Percentiles rank a stretch among this genome's conserved stretches.
Conservation (phyloP, 768 basidiomycete species). For the Suillus luteus region DNA sequence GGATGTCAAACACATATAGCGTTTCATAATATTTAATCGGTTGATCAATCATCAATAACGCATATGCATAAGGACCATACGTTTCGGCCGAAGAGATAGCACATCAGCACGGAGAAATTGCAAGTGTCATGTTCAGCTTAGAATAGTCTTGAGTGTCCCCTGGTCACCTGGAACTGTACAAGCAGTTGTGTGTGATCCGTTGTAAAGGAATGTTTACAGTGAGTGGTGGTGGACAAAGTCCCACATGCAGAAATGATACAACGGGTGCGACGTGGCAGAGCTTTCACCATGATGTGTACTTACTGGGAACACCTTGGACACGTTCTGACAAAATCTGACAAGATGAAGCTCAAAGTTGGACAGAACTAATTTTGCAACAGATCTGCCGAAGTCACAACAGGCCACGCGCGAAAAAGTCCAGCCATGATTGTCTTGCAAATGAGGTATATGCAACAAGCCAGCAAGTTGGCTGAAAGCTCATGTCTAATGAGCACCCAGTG, state of each 20-base stretch:
- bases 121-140: background rate
- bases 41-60: background rate
- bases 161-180: background rate
- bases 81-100: background rate
- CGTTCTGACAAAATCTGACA: background rate
- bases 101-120: background rate
- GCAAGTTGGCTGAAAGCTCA: background rate
- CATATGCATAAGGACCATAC: no score
- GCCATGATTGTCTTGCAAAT: background rate
- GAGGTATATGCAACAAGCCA: constrained; percentile 2
- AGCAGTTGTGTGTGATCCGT: background rate
- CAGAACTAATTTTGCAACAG: background rate
- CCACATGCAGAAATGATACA: background rate
- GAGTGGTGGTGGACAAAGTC: background rate
- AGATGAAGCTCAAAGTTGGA: background rate
- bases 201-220: background rate
- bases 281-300: background rate
- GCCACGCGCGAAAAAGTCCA: background rate
- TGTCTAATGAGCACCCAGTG: background rate
- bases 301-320: background rate
- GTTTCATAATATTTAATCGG: background rate
- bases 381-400: background rate
- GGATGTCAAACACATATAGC: background rate
- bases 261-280: background rate
- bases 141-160: background rate